Base-by-base conservation (phyloP, 768 basidiomycete genomes). In the Tulasnella sp. region DNA sequence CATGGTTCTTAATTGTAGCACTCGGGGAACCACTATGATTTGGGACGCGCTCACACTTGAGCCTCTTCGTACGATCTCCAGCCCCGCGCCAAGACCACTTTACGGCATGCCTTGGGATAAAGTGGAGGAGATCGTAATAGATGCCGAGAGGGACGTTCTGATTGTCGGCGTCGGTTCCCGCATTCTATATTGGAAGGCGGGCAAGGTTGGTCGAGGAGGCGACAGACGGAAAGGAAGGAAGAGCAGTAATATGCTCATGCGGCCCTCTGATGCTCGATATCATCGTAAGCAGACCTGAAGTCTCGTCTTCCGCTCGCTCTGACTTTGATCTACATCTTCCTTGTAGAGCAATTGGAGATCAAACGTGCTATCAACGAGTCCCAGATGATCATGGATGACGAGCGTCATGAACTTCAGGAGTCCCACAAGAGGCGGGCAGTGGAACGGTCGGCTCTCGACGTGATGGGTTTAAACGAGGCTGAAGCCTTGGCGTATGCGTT, bases 401-500 rank as follows among this genome's bases (percentile, higher is more conserved):
- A 87, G 65, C 73, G 69, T 42, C 67, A 71, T 5, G 58, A 71
- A 49, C 55, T 64, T 0, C 72, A 73, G 45, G 72, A 70, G 15
- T 68, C 67, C 2, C 73, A 77, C 63, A 76, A 76, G 0, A 75
- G 79, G 32, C 79, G 80, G 61, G 73, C 73, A 24, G 84, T 82
- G 64, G 86, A 91, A 63, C 71, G 72, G 11, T 73, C 74, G 1
- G 75, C 77, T 10, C 68, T 90, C 23, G 74, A 80, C 32, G 70
- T 71, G n/a, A 76, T 92, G 3, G 88, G 89, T 2, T 71, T 91
- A 42, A 82, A 76, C 59, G 88, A 92, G 65, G 70, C 70, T 1
- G 88, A 88, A 65, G 86, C 84, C 0, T 72, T 91, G 26, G 85
- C 88, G 66, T 92, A 92, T 64, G 77, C 83, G 0, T 68, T 92